Evolutionary conservation across 306 rosid genomes (phyloP).

Genomic region (Sicyos edulis): DNA sequence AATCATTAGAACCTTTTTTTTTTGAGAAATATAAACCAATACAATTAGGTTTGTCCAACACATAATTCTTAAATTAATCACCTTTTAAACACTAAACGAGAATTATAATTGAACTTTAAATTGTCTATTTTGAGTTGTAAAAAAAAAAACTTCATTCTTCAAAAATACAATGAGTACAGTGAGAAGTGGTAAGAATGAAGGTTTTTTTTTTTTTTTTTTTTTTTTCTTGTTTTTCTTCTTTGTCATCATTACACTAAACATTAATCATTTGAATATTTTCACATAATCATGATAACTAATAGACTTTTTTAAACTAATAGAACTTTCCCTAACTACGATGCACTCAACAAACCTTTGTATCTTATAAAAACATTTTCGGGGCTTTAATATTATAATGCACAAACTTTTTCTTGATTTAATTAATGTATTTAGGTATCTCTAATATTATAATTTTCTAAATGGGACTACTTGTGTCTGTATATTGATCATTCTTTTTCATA

Average conservation of each 20-base stretch:
- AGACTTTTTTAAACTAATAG: neutral
- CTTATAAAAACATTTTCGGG: neutral
- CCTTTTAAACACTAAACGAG: too few relatives aligned
- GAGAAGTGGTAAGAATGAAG: too few relatives aligned
- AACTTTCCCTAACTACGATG: neutral
- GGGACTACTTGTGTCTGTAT: neutral
- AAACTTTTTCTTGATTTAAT: neutral
- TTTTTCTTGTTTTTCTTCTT: too few relatives aligned
- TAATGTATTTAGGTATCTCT: neutral
- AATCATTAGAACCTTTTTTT: too few relatives aligned
- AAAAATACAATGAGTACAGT: too few relatives aligned
- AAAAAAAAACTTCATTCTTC: too few relatives aligned
- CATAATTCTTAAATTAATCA: too few relatives aligned
- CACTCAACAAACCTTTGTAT: neutral
- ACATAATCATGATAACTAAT: neutral
- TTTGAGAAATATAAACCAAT: too few relatives aligned
- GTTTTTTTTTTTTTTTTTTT: too few relatives aligned
- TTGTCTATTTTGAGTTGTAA: neutral
- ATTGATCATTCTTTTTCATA: too few relatives aligned
- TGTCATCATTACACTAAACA: neutral
- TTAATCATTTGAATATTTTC: conserved; percentile 1
- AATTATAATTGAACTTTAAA: neutral
- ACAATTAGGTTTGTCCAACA: too few relatives aligned
- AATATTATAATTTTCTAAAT: neutral
- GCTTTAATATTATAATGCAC: neutral